These are phyloP conservation scores for Dryas integrifolia DNA, from an alignment of 331 rosid genomes.

Conservation along the genomic window DNA sequence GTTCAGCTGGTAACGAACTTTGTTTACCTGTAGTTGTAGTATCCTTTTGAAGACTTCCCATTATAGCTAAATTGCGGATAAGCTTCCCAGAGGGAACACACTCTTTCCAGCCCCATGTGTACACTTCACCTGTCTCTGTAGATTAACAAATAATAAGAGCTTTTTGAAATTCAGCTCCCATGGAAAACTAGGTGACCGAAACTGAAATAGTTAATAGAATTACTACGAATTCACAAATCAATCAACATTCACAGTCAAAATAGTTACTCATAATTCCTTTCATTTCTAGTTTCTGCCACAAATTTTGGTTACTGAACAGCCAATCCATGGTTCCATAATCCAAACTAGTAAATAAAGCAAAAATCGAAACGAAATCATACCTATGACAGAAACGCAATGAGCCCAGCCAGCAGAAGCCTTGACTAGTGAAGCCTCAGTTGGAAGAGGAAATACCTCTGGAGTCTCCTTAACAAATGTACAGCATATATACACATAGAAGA, in stretches of 20 bases:
- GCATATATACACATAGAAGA: conserved; percentile 25
- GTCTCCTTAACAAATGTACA: conserved; percentile 60
- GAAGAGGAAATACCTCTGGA: conserved; percentile 65
- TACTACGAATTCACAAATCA: not conserved
- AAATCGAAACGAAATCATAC: conserved; percentile 29
- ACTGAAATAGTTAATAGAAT: not conserved
- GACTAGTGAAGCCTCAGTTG: conserved; percentile 58
- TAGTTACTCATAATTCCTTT: not conserved
- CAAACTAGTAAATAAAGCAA: not conserved
- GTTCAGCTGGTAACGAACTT: conserved; percentile 46
- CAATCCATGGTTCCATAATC: not conserved
- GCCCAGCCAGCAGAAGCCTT: conserved; percentile 94
- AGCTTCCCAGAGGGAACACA: conserved; percentile 75
- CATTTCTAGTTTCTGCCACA: conserved; percentile 9
- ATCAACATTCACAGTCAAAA: not conserved
- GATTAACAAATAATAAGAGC: conserved; percentile 6
- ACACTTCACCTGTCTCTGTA: conserved; percentile 66
- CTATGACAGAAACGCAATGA: conserved; percentile 70
- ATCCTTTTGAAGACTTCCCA: conserved; percentile 50
- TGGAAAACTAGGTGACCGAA: not conserved
- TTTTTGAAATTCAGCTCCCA: not conserved
- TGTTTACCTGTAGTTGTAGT: conserved; percentile 39
- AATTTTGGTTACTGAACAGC: not conserved
- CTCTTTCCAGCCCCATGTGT: conserved; percentile 97
- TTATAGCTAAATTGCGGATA: conserved; percentile 44